Evolutionary conservation across 768 basidiomycete genomes (phyloP).

Genomic region (Collybia sp.): DNA sequence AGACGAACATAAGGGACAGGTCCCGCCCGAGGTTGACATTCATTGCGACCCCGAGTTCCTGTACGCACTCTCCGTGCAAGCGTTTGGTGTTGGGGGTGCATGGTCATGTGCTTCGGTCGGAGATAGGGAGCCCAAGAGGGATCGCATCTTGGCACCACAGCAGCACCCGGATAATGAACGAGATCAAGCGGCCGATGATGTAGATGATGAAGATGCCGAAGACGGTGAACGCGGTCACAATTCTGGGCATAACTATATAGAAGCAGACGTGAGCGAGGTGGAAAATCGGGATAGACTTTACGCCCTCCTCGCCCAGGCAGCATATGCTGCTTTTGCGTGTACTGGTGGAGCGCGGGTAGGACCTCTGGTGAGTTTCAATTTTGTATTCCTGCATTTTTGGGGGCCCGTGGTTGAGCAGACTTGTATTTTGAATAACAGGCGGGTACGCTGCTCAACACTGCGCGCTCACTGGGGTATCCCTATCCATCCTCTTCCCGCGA

Average conservation of each 20-base stretch:
- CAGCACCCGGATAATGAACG: conserved; percentile 4
- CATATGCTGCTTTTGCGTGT: too few relatives aligned
- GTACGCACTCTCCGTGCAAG: conserved; percentile 32
- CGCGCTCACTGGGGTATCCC: conserved; percentile 48
- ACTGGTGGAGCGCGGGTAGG: too few relatives aligned
- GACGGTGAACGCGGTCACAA: conserved; percentile 45
- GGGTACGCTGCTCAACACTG: conserved; percentile 66
- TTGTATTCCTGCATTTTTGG: too few relatives aligned
- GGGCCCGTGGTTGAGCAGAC: too few relatives aligned
- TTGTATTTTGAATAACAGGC: conserved; percentile 29
- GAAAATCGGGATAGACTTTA: too few relatives aligned
- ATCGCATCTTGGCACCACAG: background rate
- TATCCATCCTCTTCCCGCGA: too few relatives aligned
- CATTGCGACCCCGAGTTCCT: conserved; percentile 21
- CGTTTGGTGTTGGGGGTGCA: conserved; percentile 32
- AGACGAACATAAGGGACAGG: conserved; percentile 6
- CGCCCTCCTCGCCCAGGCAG: too few relatives aligned
- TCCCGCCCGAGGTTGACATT: conserved; percentile 12
- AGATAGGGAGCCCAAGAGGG: background rate
- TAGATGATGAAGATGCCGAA: conserved; percentile 20
- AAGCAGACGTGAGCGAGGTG: too few relatives aligned
- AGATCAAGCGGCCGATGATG: conserved; percentile 1
- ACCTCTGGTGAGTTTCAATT: too few relatives aligned
- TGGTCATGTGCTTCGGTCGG: conserved; percentile 7
- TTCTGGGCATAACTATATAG: too few relatives aligned